Base-by-base conservation (phyloP, 257 asterid genomes). In the Anisodus tanguticus region DNA sequence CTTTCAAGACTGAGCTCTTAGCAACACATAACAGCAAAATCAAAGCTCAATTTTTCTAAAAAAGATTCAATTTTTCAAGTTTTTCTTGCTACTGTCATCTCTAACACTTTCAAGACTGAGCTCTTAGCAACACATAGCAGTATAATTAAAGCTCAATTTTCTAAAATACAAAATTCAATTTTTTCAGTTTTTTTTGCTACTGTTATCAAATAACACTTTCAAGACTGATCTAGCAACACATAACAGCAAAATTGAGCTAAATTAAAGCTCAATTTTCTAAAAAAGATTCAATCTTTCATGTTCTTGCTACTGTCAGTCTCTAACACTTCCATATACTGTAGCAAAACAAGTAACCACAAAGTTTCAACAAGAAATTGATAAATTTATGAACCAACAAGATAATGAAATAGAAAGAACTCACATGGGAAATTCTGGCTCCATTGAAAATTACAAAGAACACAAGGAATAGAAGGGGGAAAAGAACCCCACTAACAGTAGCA, bases 381-480 rank as follows among this genome's bases (percentile, higher is more conserved):
- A 91, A 89, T 91, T 89, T 87, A 57, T 26, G 78, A 35, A 47
- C 39, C 10, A 83, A 49, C 51, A 68, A 68, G 26, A 22, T 22
- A 22, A 22, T 22, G 26, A 49, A 53, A 57, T n/a, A 49, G 58
- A 9, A 17, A 13, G 9, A 35, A 88, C 97, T 88, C 85, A 91
- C 97, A 31, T 85, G 87, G 84, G 88, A 67, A 51, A 84, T 39
- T 85, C 81, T 84, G 57, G 84, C 77, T 67, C 81, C 85, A 63
- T 80, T 88, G 83, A 85, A 83, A 84, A 67, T 79, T 67, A 84
- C 45, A 72, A 93, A 83, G 39, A 91, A 58, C 79, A 88, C 79
- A 84, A 93, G 63, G 60, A 88, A 85, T 79, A 90, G 6, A 72
- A 89, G 5, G 69, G 82, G 55, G 84, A 87, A 86, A 57, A 87